Base-by-base conservation (phyloP, 2,329 filamentous ascomycete genomes). In the Ilyonectria destructans region DNA sequence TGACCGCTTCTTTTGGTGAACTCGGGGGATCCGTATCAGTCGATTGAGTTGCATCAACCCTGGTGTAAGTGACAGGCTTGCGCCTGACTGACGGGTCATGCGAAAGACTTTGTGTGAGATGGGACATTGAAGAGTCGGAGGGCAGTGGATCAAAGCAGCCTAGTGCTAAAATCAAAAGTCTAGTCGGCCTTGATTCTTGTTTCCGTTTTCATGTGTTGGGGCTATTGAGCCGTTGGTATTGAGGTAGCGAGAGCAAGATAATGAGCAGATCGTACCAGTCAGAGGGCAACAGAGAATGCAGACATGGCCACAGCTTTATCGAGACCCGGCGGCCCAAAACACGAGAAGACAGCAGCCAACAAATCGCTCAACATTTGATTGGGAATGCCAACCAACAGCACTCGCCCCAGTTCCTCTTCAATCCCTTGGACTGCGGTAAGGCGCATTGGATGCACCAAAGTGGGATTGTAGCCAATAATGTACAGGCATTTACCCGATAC, bases 21-120 rank as follows among this genome's bases (percentile, higher is more conserved):
- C 23, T 23, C 23, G 23, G 23, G 23, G 23, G 23, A 23, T 13
- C 21, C 48, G 48, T 6, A 51, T 51, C 48, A 13, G 19, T 29
- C 48, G 48, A 51, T 26, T 51, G 17, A 6, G 48, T 51, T 31
- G 21, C 19, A 51, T 51, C 17, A 31, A 31, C 48, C 48, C 48
- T 51, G 19, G 48, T 51, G 12, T 26, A 26, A 13, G 48, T 10
- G 19, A 51, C 48, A 23, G 48, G 48, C 48, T 51, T 40, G 37
- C 37, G 40, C 17, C 40, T 43, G 40, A 43, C 15, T 43, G 40
- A 6, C 7, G 40, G 40, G 15, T 43, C 40, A 43, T 43, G 40
- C 40, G 17, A n/a, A 43, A n/a, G 15, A n/a, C 40, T 19, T 43
- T n/a, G 40, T 19, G 40, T 17, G 17, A 8, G n/a, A 43, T 43